These are phyloP conservation scores for Pachysolen tannophilus DNA, from an alignment of 805 yeast genomes.

Conservation along the genomic window DNA sequence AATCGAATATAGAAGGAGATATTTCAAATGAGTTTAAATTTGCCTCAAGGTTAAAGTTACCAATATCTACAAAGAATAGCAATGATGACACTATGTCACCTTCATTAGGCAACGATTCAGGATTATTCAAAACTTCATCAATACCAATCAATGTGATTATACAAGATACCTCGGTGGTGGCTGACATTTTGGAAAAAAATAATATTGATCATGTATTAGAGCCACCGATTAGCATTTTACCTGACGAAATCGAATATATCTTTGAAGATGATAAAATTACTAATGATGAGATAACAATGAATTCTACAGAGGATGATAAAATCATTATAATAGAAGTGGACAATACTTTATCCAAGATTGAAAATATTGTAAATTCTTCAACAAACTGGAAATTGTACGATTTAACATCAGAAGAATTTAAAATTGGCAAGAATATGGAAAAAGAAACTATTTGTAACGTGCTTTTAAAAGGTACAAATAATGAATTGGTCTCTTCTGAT, in stretches of 20 bases:
- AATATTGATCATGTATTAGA: slow-evolving; percentile 12
- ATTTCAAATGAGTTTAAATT: background rate
- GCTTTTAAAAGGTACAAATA: slow-evolving; percentile 1
- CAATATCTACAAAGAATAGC: background rate
- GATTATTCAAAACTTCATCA: background rate
- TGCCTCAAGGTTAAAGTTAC: background rate
- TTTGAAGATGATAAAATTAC: background rate
- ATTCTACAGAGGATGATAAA: background rate
- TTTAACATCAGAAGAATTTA: background rate
- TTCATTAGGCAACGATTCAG: too few species aligned
- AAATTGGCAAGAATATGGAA: too few species aligned
- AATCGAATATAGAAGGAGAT: background rate
- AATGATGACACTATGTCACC: background rate
- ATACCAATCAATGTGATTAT: background rate
- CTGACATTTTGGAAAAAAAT: slow-evolving; percentile 17
- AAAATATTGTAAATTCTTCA: background rate
- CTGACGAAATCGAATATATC: background rate
- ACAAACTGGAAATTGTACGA: background rate
- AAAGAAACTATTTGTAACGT: background rate
- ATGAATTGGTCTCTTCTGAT: slow-evolving; percentile 5
- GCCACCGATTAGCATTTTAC: slow-evolving; percentile 7
- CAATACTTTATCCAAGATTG: background rate
- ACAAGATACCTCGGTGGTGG: slow-evolving; percentile 1
- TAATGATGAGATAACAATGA: too few species aligned
- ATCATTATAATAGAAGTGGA: background rate